Evolutionary conservation across 1,284 basidiomycete species (phyloP).

Genomic region (Rhodotorula sp.): DNA sequence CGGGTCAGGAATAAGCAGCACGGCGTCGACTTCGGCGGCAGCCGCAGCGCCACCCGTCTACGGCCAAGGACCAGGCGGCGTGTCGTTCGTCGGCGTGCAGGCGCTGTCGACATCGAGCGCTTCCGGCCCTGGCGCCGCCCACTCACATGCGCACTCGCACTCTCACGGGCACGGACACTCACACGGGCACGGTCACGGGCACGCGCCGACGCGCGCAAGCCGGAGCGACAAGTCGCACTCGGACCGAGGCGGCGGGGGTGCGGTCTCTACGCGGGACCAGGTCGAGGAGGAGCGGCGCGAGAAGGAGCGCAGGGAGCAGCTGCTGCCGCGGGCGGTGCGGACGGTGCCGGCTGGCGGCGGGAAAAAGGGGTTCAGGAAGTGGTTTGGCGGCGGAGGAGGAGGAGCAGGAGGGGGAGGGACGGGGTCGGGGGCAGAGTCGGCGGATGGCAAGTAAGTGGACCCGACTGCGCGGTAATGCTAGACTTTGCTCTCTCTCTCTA

Average conservation of each 20-base stretch:
- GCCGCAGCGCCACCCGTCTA: conserved; percentile 5
- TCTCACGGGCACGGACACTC: not conserved
- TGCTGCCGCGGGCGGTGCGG: conserved; percentile 19
- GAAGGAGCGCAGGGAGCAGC: conserved; percentile 10
- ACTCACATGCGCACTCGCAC: not conserved
- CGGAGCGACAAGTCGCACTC: conserved; percentile 14
- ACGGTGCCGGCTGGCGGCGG: conserved; percentile 8
- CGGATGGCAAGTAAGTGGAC: too few relatives aligned
- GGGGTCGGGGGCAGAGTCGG: too few relatives aligned
- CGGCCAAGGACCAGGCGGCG: conserved; percentile 19
- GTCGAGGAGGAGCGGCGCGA: conserved; percentile 24
- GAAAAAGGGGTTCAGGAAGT: conserved; percentile 11
- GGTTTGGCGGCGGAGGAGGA: conserved; percentile 9
- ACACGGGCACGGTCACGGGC: not conserved
- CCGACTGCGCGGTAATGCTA: too few relatives aligned
- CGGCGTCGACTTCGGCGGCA: not conserved
- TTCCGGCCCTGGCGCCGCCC: not conserved
- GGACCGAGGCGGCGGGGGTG: conserved; percentile 12
- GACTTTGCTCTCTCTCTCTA: too few relatives aligned
- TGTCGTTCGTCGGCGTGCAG: conserved; percentile 21
- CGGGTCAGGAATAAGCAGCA: not conserved
- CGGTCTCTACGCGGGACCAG: conserved; percentile 10
- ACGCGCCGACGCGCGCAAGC: not conserved
- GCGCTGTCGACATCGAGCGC: not conserved
- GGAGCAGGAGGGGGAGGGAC: not conserved